A percentile compares a stretch with the other conserved stretches of the same genome.
phyloP scores from a whole-genome alignment of 2,329 filamentous ascomycete genomes.

The Rhynchosporium agropyri region DNA sequence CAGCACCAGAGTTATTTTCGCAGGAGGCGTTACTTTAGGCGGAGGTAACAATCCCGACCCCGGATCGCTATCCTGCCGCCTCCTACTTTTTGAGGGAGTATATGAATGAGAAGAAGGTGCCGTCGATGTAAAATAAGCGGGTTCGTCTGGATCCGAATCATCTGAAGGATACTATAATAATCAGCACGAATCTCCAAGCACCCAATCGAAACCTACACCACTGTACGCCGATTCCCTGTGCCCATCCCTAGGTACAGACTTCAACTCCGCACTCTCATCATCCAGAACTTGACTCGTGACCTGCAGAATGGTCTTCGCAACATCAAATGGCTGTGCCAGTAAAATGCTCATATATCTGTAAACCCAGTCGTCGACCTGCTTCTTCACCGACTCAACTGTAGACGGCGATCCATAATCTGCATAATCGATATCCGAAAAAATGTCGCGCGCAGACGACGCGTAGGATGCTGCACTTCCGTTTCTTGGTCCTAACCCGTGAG shows the following conservation, averaged over 20 bases:
- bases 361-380: slow-evolving; percentile 79
- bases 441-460: slow-evolving; percentile 73
- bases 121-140: slow-evolving; percentile 78
- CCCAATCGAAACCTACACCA: slow-evolving; percentile 32
- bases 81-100: slow-evolving; percentile 46
- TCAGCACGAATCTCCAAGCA: slow-evolving; percentile 26
- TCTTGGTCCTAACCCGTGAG: slow-evolving; percentile 40
- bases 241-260: slow-evolving; percentile 24
- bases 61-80: slow-evolving; percentile 32
- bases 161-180: slow-evolving; percentile 54
- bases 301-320: slow-evolving; percentile 91
- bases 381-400: slow-evolving; percentile 72
- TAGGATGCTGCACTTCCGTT: slow-evolving; percentile 52
- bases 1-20: slow-evolving; percentile 67
- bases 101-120: slow-evolving; percentile 48
- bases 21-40: slow-evolving; percentile 40
- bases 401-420: slow-evolving; percentile 83
- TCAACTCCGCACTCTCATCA: slow-evolving; percentile 32
- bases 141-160: slow-evolving; percentile 75
- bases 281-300: slow-evolving; percentile 57
- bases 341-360: slow-evolving; percentile 92
- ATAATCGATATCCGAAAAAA: slow-evolving; percentile 90
- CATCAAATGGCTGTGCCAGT: slow-evolving; percentile 94
- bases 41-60: slow-evolving; percentile 37
- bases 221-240: slow-evolving; percentile 36